Evolutionary conservation across 805 yeast genomes (phyloP), one percentile per base, ranked within the genome.

Genomic region (Lachancea nothofagi): DNA sequence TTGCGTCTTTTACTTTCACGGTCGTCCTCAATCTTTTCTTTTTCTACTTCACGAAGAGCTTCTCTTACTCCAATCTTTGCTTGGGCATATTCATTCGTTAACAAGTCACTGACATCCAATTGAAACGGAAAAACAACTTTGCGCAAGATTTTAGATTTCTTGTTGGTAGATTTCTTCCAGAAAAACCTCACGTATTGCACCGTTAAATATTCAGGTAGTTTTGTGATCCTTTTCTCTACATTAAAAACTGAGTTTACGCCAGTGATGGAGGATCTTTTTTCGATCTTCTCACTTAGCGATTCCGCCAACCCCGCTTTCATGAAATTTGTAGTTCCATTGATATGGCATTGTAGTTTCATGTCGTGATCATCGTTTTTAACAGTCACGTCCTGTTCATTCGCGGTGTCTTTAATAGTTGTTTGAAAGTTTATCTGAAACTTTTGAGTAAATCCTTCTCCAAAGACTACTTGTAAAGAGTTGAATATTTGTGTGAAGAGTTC

Each of bases 121-220:
- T 85, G 93, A 65, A 88, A 84, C 29, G 99, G 99, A 67, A 93
- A 93, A 47, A 81, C 84, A 19, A 93, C 98, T 66, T 83, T 87
- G 60, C 98, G 80, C 60, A 93, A 71, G 58, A 93, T 93, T 65
- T 93, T 93, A 14, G 96, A 83, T 67, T 93, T 93, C 64, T 83
- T 84, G 48, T 77, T 77, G 3, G 94, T 84, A 42, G 90, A 95
- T 57, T 90, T 77, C 59, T 90, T 85, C 98, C 98, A 93, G 63
- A 79, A 93, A 60, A 93, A 93, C 57, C 99, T 76, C 46, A 93
- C 93, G 64, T 84, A 93, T 59, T 93, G 95, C 29, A 93, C 87
- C 7, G 90, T 84, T 51, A 93, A 70, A 58, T 81, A 82, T 55
- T 84, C 81, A 43, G 99, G 99, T 49, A 93, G 68, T 57, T 83